phyloP scores from a whole-genome alignment of 2,329 filamentous ascomycete species.

The Alternaria arbusti region DNA sequence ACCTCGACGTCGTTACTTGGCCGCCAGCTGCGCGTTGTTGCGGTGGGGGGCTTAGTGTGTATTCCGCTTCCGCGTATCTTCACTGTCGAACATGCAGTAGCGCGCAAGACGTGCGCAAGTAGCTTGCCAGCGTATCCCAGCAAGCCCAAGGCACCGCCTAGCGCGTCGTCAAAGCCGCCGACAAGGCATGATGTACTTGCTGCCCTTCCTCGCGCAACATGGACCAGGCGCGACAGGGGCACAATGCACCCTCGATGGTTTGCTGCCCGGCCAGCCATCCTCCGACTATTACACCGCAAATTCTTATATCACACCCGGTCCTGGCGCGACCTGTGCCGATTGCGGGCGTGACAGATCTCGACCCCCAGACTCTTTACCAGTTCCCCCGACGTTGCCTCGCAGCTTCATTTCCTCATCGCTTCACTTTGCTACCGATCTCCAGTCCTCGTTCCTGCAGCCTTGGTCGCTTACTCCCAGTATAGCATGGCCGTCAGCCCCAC shows the following conservation, averaged over 20 bases:
- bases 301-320: constrained; percentile 41
- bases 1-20: constrained; percentile 14
- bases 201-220: constrained; percentile 36
- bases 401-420: constrained; percentile 20
- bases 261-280: constrained; percentile 36
- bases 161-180: constrained; percentile 31
- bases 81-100: constrained; percentile 36
- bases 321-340: constrained; percentile 30
- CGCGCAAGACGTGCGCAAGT: constrained; percentile 24
- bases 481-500: constrained; percentile 29
- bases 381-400: constrained; percentile 8
- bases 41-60: constrained; percentile 14
- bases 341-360: constrained; percentile 26
- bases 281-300: constrained; percentile 40
- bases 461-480: constrained; percentile 11
- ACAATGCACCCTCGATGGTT: constrained; percentile 33
- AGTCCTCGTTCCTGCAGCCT: constrained; percentile 15
- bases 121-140: constrained; percentile 24
- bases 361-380: constrained; percentile 16
- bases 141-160: constrained; percentile 17
- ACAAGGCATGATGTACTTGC: constrained; percentile 34
- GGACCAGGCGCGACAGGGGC: constrained; percentile 28
- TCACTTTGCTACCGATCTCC: constrained; percentile 9
- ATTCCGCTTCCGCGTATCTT: constrained; percentile 41
- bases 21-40: constrained; percentile 24